These are phyloP conservation scores for Aschersonia sp. DNA, from an alignment of 2,329 filamentous ascomycete species.

Conservation along the genomic window DNA sequence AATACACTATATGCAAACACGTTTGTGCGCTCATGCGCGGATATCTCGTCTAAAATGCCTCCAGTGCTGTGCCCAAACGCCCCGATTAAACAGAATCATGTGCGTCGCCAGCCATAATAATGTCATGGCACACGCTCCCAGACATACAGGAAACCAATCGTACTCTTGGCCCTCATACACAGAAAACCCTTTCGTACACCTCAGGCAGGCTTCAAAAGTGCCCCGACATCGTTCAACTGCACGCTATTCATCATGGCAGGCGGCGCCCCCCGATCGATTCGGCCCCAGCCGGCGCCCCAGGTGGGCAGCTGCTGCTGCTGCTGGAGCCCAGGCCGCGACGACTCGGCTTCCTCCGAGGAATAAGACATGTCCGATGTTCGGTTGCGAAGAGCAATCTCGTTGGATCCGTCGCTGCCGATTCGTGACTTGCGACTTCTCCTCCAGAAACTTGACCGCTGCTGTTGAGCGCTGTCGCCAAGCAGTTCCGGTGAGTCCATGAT, in stretches of 20 bases:
- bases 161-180: neutral
- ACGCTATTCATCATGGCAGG: slow-evolving; percentile 8
- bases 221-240: slow-evolving; percentile 20
- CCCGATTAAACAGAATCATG: neutral
- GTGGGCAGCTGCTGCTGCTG: slow-evolving; percentile 7
- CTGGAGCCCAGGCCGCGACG: neutral
- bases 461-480: slow-evolving; percentile 10
- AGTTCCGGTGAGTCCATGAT: slow-evolving; percentile 30
- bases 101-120: neutral
- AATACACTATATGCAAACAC: neutral
- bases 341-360: neutral
- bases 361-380: slow-evolving; percentile 1
- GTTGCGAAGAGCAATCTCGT: slow-evolving; percentile 18
- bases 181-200: neutral
- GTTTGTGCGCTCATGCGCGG: neutral
- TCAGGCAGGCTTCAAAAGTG: slow-evolving; percentile 8
- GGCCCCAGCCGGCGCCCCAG: slow-evolving; percentile 16
- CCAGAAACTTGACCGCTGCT: slow-evolving; percentile 15
- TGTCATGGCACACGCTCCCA: too few species aligned
- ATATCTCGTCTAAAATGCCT: neutral
- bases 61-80: neutral
- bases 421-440: slow-evolving; percentile 12
- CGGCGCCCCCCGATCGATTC: slow-evolving; percentile 13
- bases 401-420: slow-evolving; percentile 12
- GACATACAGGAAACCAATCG: neutral